Evolutionary conservation across 805 yeast genomes (phyloP), one percentile per base, ranked within the genome.

Genomic region (Myxozyma vanderwaltii): DNA sequence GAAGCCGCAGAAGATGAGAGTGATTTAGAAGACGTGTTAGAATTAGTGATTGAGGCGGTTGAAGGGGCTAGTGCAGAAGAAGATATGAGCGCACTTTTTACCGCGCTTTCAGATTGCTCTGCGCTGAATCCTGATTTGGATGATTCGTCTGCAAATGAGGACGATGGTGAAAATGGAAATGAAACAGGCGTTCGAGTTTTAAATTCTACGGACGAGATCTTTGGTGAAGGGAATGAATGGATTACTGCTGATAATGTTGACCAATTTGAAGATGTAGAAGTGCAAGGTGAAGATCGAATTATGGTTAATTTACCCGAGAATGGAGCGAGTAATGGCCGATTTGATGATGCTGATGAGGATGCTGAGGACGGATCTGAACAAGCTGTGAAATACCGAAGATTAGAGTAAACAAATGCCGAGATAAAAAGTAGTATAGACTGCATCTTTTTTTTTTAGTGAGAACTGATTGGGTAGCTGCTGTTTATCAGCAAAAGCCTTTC

Each of bases 161-260:
- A 3, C 38, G 41, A 35, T 24, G 55, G 45, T 17, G 54, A 39
- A 53, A 47, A 45, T n/a, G 54, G 46, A 5, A 41, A 52, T 40
- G 52, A 33, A 6, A 55, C 27, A 23, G 46, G 35, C 24, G 44
- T 55, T 38, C 38, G 43, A 7, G 31, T 36, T 1, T 5, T 59
- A 24, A 17, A 39, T 10, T 36, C 33, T 12, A 15, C 26, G 4
- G 58, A 31, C 15, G 62, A 61, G 21, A 51, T 58, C 1, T 54
- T 54, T 50, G 59, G 44, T 4, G 33, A 12, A 10, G 57, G 54
- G 2, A 59, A 61, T 29, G 45, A 56, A 19, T 61, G 64, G 64
- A 61, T 61, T 8, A 61, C 63, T 6, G 64, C 62, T 4, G 64
- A 57, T n/a, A 61, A 61, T 24, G 64, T 61, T n/a, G 63, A 61